Conservation (phyloP, 768 basidiomycete genomes). For the Megacollybia marginata region DNA sequence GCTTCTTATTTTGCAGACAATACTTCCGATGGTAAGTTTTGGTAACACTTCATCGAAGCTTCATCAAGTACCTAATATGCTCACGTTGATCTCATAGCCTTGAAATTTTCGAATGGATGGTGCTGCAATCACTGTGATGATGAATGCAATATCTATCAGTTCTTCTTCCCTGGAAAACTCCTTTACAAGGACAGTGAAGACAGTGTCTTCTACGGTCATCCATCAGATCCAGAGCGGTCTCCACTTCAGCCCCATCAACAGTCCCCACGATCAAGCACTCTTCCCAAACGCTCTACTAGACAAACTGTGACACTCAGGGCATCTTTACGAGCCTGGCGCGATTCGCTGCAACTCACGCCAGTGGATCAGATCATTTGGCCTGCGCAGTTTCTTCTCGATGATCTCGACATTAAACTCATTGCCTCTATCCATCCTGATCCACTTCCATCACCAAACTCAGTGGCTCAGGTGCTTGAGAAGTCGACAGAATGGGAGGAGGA, state of each 20-base stretch:
- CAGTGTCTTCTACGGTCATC: not conserved
- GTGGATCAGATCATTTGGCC: not conserved
- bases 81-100: not conserved
- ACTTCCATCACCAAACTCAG: not conserved
- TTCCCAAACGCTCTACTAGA: not conserved
- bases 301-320: not conserved
- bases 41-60: not conserved
- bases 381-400: not conserved
- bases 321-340: not conserved
- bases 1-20: slow-evolving; percentile 1
- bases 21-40: not conserved
- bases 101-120: not conserved
- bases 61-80: not conserved
- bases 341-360: not conserved
- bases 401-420: not conserved
- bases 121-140: slow-evolving; percentile 1
- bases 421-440: not conserved
- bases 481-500: not conserved
- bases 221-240: not conserved
- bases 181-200: not conserved
- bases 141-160: not conserved
- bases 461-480: not conserved
- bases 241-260: not conserved
- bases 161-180: not conserved
- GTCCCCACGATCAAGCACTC: not conserved